These are phyloP conservation scores for Hamamelis virginiana DNA, from an alignment of 164 flowering plant genomes.

Conservation along the genomic window DNA sequence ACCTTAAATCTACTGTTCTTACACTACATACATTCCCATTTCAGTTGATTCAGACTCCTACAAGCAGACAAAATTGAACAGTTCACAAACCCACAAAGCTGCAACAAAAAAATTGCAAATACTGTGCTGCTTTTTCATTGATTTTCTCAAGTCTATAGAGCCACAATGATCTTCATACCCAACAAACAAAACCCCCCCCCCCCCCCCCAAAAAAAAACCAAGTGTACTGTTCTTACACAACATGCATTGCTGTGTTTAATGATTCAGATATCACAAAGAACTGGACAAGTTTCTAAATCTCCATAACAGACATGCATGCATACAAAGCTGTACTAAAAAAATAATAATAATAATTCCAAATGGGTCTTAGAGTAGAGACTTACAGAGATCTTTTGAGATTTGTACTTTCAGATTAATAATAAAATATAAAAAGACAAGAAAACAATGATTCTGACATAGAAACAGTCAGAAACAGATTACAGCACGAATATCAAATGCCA, in stretches of 20 bases:
- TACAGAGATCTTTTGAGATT: neutral
- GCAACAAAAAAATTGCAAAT: neutral
- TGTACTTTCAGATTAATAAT: neutral
- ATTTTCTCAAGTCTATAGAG: neutral
- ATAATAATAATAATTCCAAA: neutral
- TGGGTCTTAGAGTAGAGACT: neutral
- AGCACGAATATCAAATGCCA: neutral
- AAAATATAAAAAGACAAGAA: constrained; percentile 4
- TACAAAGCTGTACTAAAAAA: neutral
- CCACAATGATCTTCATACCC: neutral
- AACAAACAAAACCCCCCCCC: neutral
- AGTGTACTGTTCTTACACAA: neutral
- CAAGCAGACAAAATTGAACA: neutral
- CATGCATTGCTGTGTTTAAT: neutral
- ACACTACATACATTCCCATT: neutral
- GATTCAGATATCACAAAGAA: neutral
- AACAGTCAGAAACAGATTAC: constrained; percentile 19
- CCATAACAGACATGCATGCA: neutral
- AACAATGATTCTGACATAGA: constrained; percentile 18
- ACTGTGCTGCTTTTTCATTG: neutral
- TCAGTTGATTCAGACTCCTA: neutral
- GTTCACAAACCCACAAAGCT: neutral
- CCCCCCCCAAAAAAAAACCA: too few species aligned
- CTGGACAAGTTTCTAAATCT: neutral
- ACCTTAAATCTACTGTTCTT: neutral